Evolutionary conservation across 768 basidiomycete genomes (phyloP).

Genomic region (Sistotremastrum niveocremeum): DNA sequence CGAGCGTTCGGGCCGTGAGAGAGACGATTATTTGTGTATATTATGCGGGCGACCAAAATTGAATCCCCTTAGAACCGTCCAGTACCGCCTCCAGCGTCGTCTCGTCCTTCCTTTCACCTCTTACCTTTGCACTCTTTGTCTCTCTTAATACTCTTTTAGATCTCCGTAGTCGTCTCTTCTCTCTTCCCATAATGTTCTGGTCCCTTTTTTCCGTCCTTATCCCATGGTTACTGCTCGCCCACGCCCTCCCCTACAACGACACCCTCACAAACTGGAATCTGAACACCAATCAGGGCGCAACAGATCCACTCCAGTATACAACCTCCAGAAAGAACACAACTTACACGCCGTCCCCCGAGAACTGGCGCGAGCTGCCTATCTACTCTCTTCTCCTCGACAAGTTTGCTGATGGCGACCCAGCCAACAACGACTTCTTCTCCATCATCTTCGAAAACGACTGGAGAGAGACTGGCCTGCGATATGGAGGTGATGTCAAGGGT

Average conservation of each 20-base stretch:
- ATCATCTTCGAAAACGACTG: conserved; percentile 74
- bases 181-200: no score
- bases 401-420: conserved; percentile 85
- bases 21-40: no score
- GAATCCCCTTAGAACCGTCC: no score
- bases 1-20: no score
- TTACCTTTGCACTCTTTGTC: no score
- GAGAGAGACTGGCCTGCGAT: conserved; percentile 79
- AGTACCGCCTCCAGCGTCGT: no score
- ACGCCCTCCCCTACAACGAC: conserved; percentile 53
- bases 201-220: conserved; percentile 26
- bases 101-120: no score
- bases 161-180: no score
- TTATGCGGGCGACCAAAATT: no score
- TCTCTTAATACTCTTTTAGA: no score
- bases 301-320: conserved; percentile 53
- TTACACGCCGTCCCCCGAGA: conserved; percentile 67
- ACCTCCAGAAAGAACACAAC: conserved; percentile 41
- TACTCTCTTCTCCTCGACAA: conserved; percentile 85
- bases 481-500: conserved; percentile 81
- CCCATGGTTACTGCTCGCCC: conserved; percentile 22
- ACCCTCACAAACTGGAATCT: conserved; percentile 64
- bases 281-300: conserved; percentile 63
- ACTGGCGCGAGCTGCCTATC: conserved; percentile 74
- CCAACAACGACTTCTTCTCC: conserved; percentile 82